Base-by-base conservation (phyloP, 805 yeast genomes). In the Metschnikowia henanensis region DNA sequence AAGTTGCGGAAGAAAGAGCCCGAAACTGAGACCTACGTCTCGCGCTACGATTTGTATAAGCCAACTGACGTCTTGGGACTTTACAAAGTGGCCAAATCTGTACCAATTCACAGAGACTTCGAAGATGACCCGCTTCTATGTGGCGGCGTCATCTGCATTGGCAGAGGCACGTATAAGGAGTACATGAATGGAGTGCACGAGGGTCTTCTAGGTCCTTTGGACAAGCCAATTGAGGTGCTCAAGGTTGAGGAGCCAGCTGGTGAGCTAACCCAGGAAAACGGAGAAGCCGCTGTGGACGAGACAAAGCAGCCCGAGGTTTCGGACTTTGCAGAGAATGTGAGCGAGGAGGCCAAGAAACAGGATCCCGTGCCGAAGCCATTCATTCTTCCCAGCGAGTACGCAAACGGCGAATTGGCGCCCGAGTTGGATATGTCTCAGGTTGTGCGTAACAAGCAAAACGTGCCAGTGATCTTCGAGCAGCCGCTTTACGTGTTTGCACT, bases 151-250 rank as follows among this genome's bases (percentile, higher is more conserved):
- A 76, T 94, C 17, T 87, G 97, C 60, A 68, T 94, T 20, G 99
- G 99, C 4, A 77, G 99, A 61, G 99, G 99, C 45, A 92, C 97
- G 0, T 94, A 79, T 62, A 92, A 92, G 62, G 99, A 94, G 71
- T 94, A 89, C 60, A 61, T 94, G 41, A 75, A 77, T 34, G 99
- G 99, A 8, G 61, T 94, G 9, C 97, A 94, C 55, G 99, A 94
- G 68, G 99, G 99, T 5, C 74, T 94, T 60, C 65, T 94, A 35
- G 99, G 99, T 0, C 98, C 98, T 2, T 68, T 92, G 46, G 89
- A 70, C 30, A 60, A 59, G 41, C 73, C 72, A 2, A 65, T 58
- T 20, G 76, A 69, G 19, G 47, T 38, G 19, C 21, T 47, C 40
- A 17, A 52, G 38, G 28, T 55, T 50, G 49, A 37, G 47, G 34